Evolutionary conservation across 192 early-diverging fungal genomes (phyloP).

Genomic region (Coemansia sp.): DNA sequence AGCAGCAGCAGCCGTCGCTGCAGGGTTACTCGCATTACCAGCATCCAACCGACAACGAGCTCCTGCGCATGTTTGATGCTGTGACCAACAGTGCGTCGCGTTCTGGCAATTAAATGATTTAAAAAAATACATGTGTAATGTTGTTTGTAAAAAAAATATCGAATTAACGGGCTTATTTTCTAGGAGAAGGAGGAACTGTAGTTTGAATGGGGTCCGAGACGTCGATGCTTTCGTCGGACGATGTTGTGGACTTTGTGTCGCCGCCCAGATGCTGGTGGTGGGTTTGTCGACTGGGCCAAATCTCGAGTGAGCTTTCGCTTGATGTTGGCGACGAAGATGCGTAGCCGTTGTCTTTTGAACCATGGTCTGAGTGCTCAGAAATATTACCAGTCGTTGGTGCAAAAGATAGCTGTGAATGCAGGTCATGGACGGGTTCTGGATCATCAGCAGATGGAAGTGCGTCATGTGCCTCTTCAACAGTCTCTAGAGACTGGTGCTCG

Average conservation of each 20-base stretch:
- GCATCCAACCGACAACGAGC: constrained; percentile 29
- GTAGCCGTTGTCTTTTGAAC: background rate
- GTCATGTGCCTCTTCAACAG: no score
- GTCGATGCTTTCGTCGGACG: constrained; percentile 6
- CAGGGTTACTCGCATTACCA: constrained; percentile 18
- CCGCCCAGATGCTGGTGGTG: constrained; percentile 1
- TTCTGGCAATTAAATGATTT: background rate
- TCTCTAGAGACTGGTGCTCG: no score
- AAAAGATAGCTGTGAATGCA: no score
- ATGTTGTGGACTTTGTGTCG: background rate
- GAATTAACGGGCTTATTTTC: no score
- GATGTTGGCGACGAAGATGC: background rate
- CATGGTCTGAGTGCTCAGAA: no score
- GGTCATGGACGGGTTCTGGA: no score
- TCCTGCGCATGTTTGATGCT: constrained; percentile 43
- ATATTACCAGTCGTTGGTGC: no score
- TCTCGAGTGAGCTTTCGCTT: constrained; percentile 9
- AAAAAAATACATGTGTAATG: no score
- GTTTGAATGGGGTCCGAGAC: background rate
- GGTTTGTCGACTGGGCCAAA: background rate
- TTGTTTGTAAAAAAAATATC: no score
- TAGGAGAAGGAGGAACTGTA: no score
- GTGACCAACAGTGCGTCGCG: constrained; percentile 12
- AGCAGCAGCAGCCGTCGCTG: constrained; percentile 1
- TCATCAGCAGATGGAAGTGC: no score